A percentile compares a stretch with the other conserved stretches of the same genome.
phyloP scores from a whole-genome alignment of 805 yeast genomes.

The Yarrowia yakushimensis region DNA sequence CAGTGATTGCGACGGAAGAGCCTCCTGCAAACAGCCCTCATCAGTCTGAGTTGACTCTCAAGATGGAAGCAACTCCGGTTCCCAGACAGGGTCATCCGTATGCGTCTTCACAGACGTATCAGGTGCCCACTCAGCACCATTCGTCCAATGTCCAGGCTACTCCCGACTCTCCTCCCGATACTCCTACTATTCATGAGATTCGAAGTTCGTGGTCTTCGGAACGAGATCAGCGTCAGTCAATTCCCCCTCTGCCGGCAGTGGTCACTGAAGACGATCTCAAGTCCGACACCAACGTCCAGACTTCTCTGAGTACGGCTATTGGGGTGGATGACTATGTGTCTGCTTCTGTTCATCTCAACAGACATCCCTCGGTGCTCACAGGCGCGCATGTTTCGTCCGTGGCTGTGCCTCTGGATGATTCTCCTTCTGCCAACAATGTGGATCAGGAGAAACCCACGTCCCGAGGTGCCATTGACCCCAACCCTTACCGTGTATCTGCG shows the following conservation, averaged over 20 bases:
- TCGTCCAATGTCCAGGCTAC: background rate
- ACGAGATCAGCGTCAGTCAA: background rate
- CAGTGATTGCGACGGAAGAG: background rate
- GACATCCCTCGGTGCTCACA: slow-evolving; percentile 30
- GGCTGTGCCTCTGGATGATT: slow-evolving; percentile 2
- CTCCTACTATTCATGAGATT: slow-evolving; percentile 5
- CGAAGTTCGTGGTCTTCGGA: background rate
- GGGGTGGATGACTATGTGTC: slow-evolving; percentile 7
- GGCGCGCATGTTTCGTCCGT: slow-evolving; percentile 31
- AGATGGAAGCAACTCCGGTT: background rate
- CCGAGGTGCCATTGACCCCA: background rate
- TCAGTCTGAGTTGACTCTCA: slow-evolving; percentile 2
- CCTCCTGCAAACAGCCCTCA: background rate
- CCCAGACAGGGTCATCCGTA: background rate
- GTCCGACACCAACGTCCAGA: background rate
- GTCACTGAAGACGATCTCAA: slow-evolving; percentile 1
- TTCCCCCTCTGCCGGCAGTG: slow-evolving; percentile 6
- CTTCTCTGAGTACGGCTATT: slow-evolving; percentile 4
- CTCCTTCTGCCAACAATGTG: background rate
- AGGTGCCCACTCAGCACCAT: background rate
- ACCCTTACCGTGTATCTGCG: background rate
- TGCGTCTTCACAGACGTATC: background rate
- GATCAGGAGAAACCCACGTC: background rate
- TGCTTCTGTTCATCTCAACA: slow-evolving; percentile 11
- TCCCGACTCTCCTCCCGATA: slow-evolving; percentile 1